Evolutionary conservation across 805 yeast species (phyloP), one percentile per base, ranked within the genome.

Genomic region (Wickerhamiella hasegawae): DNA sequence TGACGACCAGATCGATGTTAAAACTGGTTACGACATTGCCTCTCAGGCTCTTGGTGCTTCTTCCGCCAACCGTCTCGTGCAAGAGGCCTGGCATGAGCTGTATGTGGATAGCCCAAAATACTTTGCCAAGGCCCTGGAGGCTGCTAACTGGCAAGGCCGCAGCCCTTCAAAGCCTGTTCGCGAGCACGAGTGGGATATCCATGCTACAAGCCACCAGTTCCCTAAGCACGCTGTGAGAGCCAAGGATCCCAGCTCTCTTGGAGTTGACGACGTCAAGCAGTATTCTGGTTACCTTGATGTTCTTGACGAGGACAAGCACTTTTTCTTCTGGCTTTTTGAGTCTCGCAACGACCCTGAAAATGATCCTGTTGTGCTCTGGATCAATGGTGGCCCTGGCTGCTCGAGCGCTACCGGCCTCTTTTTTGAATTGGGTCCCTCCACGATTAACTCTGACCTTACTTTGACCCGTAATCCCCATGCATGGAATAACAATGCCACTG

Each of bases 321-420:
- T 82, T 53, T 82, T 81, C 62, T 68, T 63, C 51, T 66, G 90
- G 85, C 76, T 76, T 52, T 84, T 83, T 49, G 94, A 83, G 58
- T 76, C 87, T 40, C 72, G 93, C 65, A 77, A 76, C 54, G 85
- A 80, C 56, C 94, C 94, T n/a, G 60, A 60, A 43, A 79, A 66
- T 40, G 94, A 82, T 56, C 94, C 94, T 1, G 65, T 82, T 28
- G 69, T 84, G 34, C 63, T 84, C 49, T 82, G 94, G 94, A 66
- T 83, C 52, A 83, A 83, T 53, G 95, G 95, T 47, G 95, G 95
- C 14, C 94, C 95, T 31, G 95, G 95, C 3, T 83, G 94, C 59
- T 79, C 92, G 12, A 80, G 93, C 9, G 59, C 81, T 59, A 80
- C 92, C 11, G 94, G 94, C 1, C 66, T 80, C 45, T 77, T 82